phyloP scores from a whole-genome alignment of 371 early-diverging fungal genomes.

The Lichtheimia ornata region DNA sequence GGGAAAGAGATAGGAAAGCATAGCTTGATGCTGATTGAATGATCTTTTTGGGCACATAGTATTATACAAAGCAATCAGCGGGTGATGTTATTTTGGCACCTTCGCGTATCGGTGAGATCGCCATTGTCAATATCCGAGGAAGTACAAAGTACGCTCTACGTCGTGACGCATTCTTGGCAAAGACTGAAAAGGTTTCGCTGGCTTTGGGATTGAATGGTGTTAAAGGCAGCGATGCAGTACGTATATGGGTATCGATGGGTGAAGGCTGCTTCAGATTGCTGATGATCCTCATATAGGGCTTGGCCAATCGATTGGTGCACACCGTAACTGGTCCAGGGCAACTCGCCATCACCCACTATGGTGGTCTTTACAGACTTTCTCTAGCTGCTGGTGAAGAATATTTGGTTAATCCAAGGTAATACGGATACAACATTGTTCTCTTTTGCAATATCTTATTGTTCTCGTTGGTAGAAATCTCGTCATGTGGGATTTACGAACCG shows the following conservation, averaged over 20 bases:
- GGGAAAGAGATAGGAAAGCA: background rate
- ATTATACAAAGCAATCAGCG: slow-evolving; percentile 53
- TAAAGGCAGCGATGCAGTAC: slow-evolving; percentile 28
- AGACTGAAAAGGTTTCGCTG: slow-evolving; percentile 63
- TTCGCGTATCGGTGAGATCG: slow-evolving; percentile 64
- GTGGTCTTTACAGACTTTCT: slow-evolving; percentile 72
- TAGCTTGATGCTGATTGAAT: background rate
- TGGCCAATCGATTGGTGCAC: slow-evolving; percentile 65
- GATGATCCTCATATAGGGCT: slow-evolving; percentile 51
- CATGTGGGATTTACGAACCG: slow-evolving; percentile 58
- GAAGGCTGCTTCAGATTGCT: background rate
- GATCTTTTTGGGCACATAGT: too few species aligned
- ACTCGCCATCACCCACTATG: slow-evolving; percentile 70
- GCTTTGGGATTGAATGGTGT: slow-evolving; percentile 51
- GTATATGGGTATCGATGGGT: background rate
- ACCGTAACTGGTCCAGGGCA: slow-evolving; percentile 71
- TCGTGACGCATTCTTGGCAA: slow-evolving; percentile 70
- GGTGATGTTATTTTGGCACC: slow-evolving; percentile 78
- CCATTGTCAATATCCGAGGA: slow-evolving; percentile 62
- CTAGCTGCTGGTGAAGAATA: slow-evolving; percentile 72
- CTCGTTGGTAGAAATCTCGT: slow-evolving; percentile 31
- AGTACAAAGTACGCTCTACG: slow-evolving; percentile 67
- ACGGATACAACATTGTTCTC: too few species aligned
- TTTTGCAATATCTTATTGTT: too few species aligned
- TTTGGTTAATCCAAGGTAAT: slow-evolving; percentile 69